phyloP scores from a whole-genome alignment of 73 alveolate genomes.

The Diophrys sp. region DNA sequence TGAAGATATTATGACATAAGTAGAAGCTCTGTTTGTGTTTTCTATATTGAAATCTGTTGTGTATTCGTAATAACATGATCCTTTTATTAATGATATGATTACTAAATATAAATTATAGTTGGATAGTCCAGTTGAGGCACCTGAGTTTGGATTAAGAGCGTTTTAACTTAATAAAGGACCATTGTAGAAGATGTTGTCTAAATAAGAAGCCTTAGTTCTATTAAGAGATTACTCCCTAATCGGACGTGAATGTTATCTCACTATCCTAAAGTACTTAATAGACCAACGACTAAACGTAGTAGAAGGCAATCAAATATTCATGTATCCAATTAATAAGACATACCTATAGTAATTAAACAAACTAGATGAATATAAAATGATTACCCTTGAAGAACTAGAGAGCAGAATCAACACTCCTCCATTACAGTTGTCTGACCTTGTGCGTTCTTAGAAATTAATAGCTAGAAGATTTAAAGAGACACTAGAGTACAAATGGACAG shows the following conservation, averaged over 20 bases:
- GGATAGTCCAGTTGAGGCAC: conserved; percentile 9
- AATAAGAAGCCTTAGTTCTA: conserved; percentile 41
- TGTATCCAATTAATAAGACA: conserved; percentile 33
- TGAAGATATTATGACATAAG: conserved; percentile 31
- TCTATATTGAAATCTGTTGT: conserved; percentile 51
- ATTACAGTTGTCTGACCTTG: conserved; percentile 22
- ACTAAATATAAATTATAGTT: conserved; percentile 34
- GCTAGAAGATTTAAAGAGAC: conserved; percentile 47
- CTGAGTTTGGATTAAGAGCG: conserved; percentile 41
- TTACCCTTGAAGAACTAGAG: conserved; percentile 6
- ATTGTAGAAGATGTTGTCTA: conserved; percentile 46
- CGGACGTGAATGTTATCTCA: conserved; percentile 46
- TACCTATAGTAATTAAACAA: conserved; percentile 18
- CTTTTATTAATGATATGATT: conserved; percentile 42
- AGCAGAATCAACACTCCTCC: conserved; percentile 33
- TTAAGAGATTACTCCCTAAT: conserved; percentile 49
- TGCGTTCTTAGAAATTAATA: conserved; percentile 20
- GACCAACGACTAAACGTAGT: conserved; percentile 27
- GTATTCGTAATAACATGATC: conserved; percentile 43
- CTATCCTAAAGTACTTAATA: conserved; percentile 31
- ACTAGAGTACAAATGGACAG: conserved; percentile 45
- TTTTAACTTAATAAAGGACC: conserved; percentile 38
- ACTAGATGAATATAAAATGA: conserved; percentile 32
- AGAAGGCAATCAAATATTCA: conserved; percentile 27
- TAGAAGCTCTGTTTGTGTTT: conserved; percentile 56